Evolutionary conservation across 164 flowering plant species (phyloP).

Genomic region (Santalum album): DNA sequence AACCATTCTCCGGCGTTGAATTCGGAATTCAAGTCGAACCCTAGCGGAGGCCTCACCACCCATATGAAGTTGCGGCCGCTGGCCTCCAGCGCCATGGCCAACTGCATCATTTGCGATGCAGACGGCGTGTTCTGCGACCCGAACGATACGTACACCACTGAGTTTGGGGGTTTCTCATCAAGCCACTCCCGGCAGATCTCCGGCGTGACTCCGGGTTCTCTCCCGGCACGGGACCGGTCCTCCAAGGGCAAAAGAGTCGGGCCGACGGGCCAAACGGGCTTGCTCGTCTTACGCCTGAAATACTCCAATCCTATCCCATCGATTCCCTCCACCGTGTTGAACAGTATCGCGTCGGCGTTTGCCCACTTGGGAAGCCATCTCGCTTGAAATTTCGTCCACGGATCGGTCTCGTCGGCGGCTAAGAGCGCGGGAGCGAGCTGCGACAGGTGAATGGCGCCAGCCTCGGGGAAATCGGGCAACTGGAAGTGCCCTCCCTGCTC

Average conservation of each 20-base stretch:
- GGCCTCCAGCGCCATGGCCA: conserved; percentile 50
- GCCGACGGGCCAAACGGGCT: conserved; percentile 33
- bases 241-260: neutral
- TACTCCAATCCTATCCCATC: conserved; percentile 32
- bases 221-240: conserved; percentile 1
- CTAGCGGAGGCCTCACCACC: conserved; percentile 27
- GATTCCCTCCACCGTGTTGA: conserved; percentile 45
- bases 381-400: conserved; percentile 20
- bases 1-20: conserved; percentile 17
- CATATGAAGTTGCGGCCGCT: conserved; percentile 36
- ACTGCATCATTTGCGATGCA: conserved; percentile 34
- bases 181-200: conserved; percentile 29
- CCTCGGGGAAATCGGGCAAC: conserved; percentile 40
- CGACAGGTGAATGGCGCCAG: conserved; percentile 22
- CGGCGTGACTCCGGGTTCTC: neutral
- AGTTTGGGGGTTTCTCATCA: conserved; percentile 23
- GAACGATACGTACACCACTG: conserved; percentile 52
- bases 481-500: conserved; percentile 16
- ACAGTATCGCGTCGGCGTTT: conserved; percentile 26
- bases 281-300: conserved; percentile 18
- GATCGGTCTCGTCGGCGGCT: conserved; percentile 27
- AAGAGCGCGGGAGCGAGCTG: conserved; percentile 21
- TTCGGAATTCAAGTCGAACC: conserved; percentile 10
- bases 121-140: conserved; percentile 52
- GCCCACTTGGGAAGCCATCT: conserved; percentile 18